phyloP scores from a whole-genome alignment of 2,329 filamentous ascomycete species.

The Xylaria sp. region DNA sequence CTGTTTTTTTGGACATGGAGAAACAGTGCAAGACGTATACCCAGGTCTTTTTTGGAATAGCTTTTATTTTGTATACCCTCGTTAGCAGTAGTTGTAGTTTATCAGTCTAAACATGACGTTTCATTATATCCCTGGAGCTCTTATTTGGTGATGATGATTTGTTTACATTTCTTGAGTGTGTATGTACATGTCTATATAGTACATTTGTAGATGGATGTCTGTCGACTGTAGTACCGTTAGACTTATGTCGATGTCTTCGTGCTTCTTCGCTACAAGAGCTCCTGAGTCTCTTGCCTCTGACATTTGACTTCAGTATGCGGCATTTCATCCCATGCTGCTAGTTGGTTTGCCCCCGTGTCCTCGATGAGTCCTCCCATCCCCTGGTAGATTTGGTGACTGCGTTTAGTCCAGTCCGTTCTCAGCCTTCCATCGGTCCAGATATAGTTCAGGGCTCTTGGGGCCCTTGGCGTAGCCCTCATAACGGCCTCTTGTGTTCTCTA shows the following conservation, averaged over 20 bases:
- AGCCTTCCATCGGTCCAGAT: slow-evolving; percentile 73
- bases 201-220: slow-evolving; percentile 17
- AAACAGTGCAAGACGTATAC: slow-evolving; percentile 28
- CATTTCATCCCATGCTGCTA: not conserved
- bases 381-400: not conserved
- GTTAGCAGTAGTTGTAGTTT: slow-evolving; percentile 8
- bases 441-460: slow-evolving; percentile 68
- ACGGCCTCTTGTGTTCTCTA: slow-evolving; percentile 63
- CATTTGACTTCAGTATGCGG: not conserved
- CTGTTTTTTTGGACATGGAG: not conserved
- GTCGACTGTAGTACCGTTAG: not conserved
- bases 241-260: not conserved
- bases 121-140: not conserved
- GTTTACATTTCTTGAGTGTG: slow-evolving; percentile 12
- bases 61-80: slow-evolving; percentile 34
- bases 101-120: slow-evolving; percentile 3
- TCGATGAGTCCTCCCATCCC: not conserved
- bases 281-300: not conserved
- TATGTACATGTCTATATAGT: slow-evolving; percentile 17
- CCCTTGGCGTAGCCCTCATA: slow-evolving; percentile 64
- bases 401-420: slow-evolving; percentile 70
- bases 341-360: not conserved
- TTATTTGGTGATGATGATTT: not conserved
- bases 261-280: not conserved
- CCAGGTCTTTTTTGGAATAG: slow-evolving; percentile 26